These are phyloP conservation scores for Xerocomus brunneocitrinus DNA, from an alignment of 768 basidiomycete genomes.

Conservation along the genomic window DNA sequence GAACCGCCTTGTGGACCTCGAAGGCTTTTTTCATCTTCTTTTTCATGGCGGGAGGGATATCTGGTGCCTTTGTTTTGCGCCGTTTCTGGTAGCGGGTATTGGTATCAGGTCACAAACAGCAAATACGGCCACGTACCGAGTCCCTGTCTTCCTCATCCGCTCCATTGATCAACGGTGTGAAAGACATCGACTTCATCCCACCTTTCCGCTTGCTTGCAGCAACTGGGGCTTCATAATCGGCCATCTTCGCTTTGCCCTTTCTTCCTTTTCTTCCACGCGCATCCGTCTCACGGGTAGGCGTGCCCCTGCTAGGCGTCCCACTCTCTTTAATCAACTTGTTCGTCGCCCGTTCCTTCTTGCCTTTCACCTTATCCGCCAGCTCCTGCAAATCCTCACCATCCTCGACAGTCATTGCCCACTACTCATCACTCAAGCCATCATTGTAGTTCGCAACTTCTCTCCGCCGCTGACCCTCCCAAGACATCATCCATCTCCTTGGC, in stretches of 20 bases:
- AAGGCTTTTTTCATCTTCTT: constrained; percentile 55
- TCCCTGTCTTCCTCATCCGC: constrained; percentile 81
- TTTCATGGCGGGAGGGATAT: constrained; percentile 53
- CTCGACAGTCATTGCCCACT: constrained; percentile 84
- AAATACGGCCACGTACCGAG: constrained; percentile 39
- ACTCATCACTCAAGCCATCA: constrained; percentile 90
- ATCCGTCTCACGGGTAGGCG: constrained; percentile 59
- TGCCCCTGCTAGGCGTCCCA: constrained; percentile 60
- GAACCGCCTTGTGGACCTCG: too few relatives aligned
- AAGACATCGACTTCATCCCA: constrained; percentile 64
- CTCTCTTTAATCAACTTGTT: constrained; percentile 57
- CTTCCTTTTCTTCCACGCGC: constrained; percentile 50
- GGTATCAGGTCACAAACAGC: neutral
- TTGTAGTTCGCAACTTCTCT: constrained; percentile 85
- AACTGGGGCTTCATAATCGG: constrained; percentile 42
- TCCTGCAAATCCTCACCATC: constrained; percentile 79
- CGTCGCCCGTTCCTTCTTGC: constrained; percentile 57
- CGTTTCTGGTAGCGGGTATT: constrained; percentile 58
- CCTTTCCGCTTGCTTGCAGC: constrained; percentile 70
- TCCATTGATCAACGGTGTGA: constrained; percentile 66
- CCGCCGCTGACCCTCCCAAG: constrained; percentile 74
- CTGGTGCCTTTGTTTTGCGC: constrained; percentile 66
- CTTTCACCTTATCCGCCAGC: constrained; percentile 58
- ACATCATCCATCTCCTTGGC: constrained; percentile 47
- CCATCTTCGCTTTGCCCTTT: constrained; percentile 58